Evolutionary conservation across 1,139 yeast species (phyloP), one percentile per base, ranked within the genome.

Genomic region (Saccharomycopsis hybrid): DNA sequence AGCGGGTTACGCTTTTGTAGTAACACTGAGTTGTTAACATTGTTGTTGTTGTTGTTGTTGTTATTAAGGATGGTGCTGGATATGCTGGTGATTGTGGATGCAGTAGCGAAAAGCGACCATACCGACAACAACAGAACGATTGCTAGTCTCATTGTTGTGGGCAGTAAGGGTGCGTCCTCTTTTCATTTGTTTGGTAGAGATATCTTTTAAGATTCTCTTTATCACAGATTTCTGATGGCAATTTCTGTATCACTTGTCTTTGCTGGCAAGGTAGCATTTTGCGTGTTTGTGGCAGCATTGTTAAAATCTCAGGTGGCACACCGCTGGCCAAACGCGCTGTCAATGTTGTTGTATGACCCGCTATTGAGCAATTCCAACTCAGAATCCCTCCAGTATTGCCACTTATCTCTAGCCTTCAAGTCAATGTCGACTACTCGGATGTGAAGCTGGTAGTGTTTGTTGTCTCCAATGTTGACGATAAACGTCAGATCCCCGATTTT

Each of bases 321-420:
- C 24, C 24, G 9, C 9, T 36, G 9, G 7, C 42, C 42, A 45
- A 45, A 44, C 8, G 41, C 8, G 11, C n/a, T 8, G 24, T 44
- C 35, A 3, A 28, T 8, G n/a, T 31, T 25, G 24, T 38, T 24
- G 36, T 27, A 44, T 8, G 31, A 29, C 13, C 28, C 35, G 24
- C 13, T 5, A 11, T n/a, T 25, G 7, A 18, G 8, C 5, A 44
- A 28, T 4, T 36, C 35, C 32, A 8, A 11, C 27, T 44, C 47
- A 11, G 35, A 38, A 8, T 28, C 28, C 32, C 41, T 46, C 54
- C 54, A 52, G 30, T 49, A 41, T 28, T 18, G 11, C 54, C 54
- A 52, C 37, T 52, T 52, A 18, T 39, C 18, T 25, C n/a, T 24
- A 5, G 50, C 39, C 39, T 52, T 52, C 9, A 27, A 30, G 27